Evolutionary conservation across 441 rosid genomes (phyloP).

Genomic region (Arabidopsis hybrid): DNA sequence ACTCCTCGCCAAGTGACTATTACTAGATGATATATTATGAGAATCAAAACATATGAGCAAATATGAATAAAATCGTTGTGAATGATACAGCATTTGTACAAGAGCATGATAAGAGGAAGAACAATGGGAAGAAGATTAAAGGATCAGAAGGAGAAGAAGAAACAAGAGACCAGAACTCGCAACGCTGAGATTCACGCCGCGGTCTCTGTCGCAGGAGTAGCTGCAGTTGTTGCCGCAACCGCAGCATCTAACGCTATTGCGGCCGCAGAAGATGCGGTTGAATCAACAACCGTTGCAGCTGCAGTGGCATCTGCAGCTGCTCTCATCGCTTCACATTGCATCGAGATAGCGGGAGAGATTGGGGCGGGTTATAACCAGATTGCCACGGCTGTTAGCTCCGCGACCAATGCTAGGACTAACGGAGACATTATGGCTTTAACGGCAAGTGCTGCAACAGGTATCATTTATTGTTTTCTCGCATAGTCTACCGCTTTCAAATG

Average conservation of each 20-base stretch:
- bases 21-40: too few species aligned
- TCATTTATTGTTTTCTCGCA: not conserved
- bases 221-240: slow-evolving; percentile 85
- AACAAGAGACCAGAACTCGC: slow-evolving; percentile 83
- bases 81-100: slow-evolving; percentile 64
- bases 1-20: too few species aligned
- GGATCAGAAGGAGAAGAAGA: slow-evolving; percentile 93
- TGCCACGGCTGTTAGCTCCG: slow-evolving; percentile 69
- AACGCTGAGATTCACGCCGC: slow-evolving; percentile 93
- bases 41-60: not conserved
- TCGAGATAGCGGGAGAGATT: slow-evolving; percentile 91
- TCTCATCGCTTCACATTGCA: slow-evolving; percentile 89
- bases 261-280: slow-evolving; percentile 49
- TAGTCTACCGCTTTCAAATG: not conserved
- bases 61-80: not conserved
- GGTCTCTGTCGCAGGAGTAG: slow-evolving; percentile 91
- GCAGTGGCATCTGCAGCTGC: slow-evolving; percentile 93
- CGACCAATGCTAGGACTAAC: slow-evolving; percentile 76
- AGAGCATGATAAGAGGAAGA: slow-evolving; percentile 71
- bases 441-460: slow-evolving; percentile 98
- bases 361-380: slow-evolving; percentile 91
- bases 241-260: slow-evolving; percentile 67
- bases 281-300: slow-evolving; percentile 50
- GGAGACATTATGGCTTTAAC: slow-evolving; percentile 96
- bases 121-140: slow-evolving; percentile 90